Base-by-base conservation (phyloP, 257 asterid species). In the Linaria vulgaris region DNA sequence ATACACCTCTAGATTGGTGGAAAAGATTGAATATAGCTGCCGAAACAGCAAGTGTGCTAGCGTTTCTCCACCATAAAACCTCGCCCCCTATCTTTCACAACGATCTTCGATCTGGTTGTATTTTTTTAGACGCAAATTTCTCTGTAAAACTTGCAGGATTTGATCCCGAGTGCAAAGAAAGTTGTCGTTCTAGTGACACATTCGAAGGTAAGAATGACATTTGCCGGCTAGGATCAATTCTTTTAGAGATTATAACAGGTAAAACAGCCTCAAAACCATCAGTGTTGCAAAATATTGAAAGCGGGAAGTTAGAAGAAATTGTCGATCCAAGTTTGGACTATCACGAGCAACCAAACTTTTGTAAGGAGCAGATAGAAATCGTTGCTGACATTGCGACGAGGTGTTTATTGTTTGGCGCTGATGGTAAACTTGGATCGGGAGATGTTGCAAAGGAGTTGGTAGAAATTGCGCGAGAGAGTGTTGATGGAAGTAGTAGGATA, bases 301-400 rank as follows among this genome's bases (percentile, higher is more conserved):
- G 73, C 12, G 95, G 91, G 55, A 80, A 78, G 73, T 46, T 86
- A 16, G 91, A 86, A 63, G 95, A 86, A 82, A 72, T 86, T 9
- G 80, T 86, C 21, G 95, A 86, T 47, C 87, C 80, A n/a, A 74
- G 65, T 57, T 83, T 86, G 37, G 82, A 81, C 80, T 82, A 79
- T 61, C 95, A 86, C 0, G 95, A 86, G 79, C 91, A 82, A 69
- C 82, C 85, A 16, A 27, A 69, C 15, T 66, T 39, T 5, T 52
- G 74, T 9, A 68, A 74, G 59, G 95, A 86, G 79, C 83, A 83
- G 69, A 76, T 83, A 9, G 84, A 81, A 54, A 70, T 67, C 19
- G 75, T 82, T 0, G 88, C 88, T 0, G 95, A 86, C 62, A 80
- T 86, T 11, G 91, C 87, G 27, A 81, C 85, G 16, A 80, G 95